phyloP scores from a whole-genome alignment of 2,329 filamentous ascomycete species.

The Curvularia spicifera region DNA sequence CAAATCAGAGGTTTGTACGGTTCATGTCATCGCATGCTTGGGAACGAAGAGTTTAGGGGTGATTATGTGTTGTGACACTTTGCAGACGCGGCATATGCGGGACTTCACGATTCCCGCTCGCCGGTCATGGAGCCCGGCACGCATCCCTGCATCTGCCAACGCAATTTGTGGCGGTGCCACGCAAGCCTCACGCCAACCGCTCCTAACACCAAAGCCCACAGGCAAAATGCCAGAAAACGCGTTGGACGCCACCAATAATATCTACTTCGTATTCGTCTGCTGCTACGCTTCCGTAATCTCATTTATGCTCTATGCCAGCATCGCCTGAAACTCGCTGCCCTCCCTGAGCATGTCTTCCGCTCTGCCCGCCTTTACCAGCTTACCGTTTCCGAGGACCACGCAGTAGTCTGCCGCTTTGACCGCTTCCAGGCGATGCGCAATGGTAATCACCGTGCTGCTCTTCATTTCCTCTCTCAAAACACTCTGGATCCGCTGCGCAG shows the following conservation, averaged over 20 bases:
- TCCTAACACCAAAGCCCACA: too few relatives aligned
- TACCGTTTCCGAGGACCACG: conserved; percentile 61
- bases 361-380: conserved; percentile 49
- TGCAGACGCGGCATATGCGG: conserved; percentile 27
- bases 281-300: background rate
- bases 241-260: background rate
- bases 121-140: conserved; percentile 4
- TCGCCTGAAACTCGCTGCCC: conserved; percentile 42
- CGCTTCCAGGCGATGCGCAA: conserved; percentile 69
- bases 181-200: conserved; percentile 13
- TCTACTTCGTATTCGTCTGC: background rate
- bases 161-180: conserved; percentile 22
- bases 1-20: background rate
- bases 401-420: conserved; percentile 65
- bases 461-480: conserved; percentile 63
- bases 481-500: conserved; percentile 62
- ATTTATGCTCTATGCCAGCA: conserved; percentile 35
- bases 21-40: conserved; percentile 24
- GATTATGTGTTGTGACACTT: conserved; percentile 12
- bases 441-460: conserved; percentile 67
- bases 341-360: conserved; percentile 46
- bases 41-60: background rate
- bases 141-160: conserved; percentile 25
- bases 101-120: conserved; percentile 24
- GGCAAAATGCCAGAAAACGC: too few relatives aligned